Conservation (phyloP, 1,139 yeast species). For the Debaryomyces psychrophilus region DNA sequence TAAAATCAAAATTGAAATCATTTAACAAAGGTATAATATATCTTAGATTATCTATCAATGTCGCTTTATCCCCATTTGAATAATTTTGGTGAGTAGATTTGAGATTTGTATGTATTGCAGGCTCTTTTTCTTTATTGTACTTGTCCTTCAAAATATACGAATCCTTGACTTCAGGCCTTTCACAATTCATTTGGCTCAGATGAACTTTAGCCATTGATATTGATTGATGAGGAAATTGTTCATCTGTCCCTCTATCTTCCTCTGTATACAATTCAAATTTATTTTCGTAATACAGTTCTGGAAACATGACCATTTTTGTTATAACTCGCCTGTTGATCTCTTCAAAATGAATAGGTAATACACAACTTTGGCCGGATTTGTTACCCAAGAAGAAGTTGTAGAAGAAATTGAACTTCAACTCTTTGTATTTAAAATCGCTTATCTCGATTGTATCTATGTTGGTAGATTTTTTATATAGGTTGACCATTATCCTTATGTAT, state of each 20-base stretch:
- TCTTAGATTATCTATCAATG: constrained; percentile 21
- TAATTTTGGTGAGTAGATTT: constrained; percentile 6
- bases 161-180: neutral
- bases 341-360: constrained; percentile 22
- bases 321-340: constrained; percentile 20
- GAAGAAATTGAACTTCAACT: constrained; percentile 23
- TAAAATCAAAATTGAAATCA: constrained; percentile 34
- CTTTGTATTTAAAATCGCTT: constrained; percentile 21
- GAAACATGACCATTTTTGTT: constrained; percentile 16
- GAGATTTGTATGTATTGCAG: neutral
- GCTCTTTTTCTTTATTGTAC: neutral
- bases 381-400: constrained; percentile 23
- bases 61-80: constrained; percentile 20
- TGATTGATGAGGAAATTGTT: neutral
- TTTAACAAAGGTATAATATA: constrained; percentile 35
- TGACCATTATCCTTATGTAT: constrained; percentile 27
- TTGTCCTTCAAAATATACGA: neutral
- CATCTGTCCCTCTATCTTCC: neutral
- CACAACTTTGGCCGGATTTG: constrained; percentile 10
- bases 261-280: neutral
- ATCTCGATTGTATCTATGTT: constrained; percentile 29
- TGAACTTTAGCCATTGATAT: neutral
- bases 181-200: neutral
- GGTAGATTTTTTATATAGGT: constrained; percentile 27
- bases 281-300: constrained; percentile 14